These are phyloP conservation scores for Penicillium subrubescens DNA, from an alignment of 495 filamentous ascomycete genomes.

Conservation along the genomic window DNA sequence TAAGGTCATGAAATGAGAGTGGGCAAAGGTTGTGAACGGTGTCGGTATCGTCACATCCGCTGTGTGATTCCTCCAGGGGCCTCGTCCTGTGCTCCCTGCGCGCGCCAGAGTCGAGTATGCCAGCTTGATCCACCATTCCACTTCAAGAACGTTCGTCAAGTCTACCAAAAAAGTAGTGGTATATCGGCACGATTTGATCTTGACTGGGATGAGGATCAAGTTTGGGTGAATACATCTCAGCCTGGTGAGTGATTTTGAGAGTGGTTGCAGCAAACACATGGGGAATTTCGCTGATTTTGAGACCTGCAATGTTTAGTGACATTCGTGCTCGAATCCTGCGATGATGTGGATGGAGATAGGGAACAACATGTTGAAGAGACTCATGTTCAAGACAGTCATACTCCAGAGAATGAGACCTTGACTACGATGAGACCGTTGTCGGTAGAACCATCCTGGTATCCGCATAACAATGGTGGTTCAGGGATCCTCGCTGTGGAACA, in stretches of 20 bases:
- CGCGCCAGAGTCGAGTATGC: constrained; percentile 34
- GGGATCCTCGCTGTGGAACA: background rate
- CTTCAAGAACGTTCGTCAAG: constrained; percentile 40
- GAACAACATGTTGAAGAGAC: background rate
- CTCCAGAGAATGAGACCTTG: background rate
- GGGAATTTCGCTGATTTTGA: background rate
- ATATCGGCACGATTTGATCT: constrained; percentile 35
- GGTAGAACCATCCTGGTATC: background rate
- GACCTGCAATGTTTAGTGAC: constrained; percentile 23
- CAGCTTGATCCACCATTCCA: constrained; percentile 42
- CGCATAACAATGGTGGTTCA: background rate
- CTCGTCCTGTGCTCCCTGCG: constrained; percentile 36
- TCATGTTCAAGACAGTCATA: background rate
- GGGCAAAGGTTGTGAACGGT: constrained; percentile 42
- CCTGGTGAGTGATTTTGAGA: constrained; percentile 23
- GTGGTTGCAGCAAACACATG: background rate
- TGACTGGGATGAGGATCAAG: constrained; percentile 37
- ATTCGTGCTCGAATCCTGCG: constrained; percentile 34
- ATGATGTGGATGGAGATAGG: constrained; percentile 16
- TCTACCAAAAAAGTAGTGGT: constrained; percentile 38
- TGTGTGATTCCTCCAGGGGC: constrained; percentile 35
- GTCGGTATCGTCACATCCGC: constrained; percentile 45
- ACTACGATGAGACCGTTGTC: background rate
- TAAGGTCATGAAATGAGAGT: constrained; percentile 27
- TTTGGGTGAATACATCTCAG: constrained; percentile 36